These are phyloP conservation scores for Amoebophrya sp. DNA, from an alignment of 169 alveolate genomes.

Conservation along the genomic window DNA sequence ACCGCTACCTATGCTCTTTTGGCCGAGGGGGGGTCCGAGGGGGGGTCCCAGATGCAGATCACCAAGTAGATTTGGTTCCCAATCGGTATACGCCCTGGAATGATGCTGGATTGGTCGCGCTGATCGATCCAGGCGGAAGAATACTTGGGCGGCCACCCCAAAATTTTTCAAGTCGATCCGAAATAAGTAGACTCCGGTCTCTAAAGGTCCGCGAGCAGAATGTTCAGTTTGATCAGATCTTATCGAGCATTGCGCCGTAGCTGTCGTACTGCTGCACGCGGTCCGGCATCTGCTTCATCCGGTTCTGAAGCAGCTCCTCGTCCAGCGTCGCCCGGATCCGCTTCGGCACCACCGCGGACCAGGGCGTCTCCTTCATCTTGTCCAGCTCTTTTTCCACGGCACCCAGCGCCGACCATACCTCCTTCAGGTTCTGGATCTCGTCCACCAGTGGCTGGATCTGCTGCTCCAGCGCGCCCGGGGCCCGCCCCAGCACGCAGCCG, in stretches of 20 bases:
- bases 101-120: too few species aligned
- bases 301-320: conserved; percentile 31
- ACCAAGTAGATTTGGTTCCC: too few species aligned
- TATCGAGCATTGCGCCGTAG: conserved; percentile 66
- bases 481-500: too few species aligned
- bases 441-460: conserved; percentile 32
- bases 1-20: too few species aligned
- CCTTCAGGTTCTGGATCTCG: conserved; percentile 60
- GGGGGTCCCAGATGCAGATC: too few species aligned
- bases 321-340: conserved; percentile 51
- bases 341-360: conserved; percentile 64
- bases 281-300: conserved; percentile 53
- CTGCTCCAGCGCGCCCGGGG: not conserved
- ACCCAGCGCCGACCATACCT: conserved; percentile 69
- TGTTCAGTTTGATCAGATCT: conserved; percentile 36
- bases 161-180: too few species aligned
- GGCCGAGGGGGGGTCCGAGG: too few species aligned
- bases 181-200: too few species aligned
- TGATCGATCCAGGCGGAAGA: too few species aligned
- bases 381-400: conserved; percentile 51
- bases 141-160: too few species aligned
- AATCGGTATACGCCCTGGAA: too few species aligned
- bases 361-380: conserved; percentile 57
- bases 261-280: conserved; percentile 54
- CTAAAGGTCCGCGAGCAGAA: too few species aligned